Evolutionary conservation across 768 basidiomycete genomes (phyloP), one percentile per base, ranked within the genome.

Genomic region (Mycena albidolilacea): DNA sequence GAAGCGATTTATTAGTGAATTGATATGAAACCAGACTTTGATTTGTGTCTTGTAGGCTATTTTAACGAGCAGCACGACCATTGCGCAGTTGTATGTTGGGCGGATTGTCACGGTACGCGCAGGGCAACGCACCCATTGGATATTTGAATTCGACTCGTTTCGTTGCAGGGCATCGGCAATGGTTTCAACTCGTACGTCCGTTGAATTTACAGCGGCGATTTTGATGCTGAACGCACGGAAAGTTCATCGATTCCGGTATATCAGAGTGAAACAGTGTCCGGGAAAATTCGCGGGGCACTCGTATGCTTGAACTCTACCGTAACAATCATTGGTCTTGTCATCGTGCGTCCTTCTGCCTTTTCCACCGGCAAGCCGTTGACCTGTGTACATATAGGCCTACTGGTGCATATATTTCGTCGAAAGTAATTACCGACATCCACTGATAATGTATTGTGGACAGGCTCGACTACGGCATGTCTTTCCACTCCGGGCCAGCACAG

Each of bases 401-500:
- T 69, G 50, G 68, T 69, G 41, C 44, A 6, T 23, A 43, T 44
- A 12, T 12, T 43, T 2, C 11, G 19, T 50, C 46, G 2, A 48
- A 39, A 21, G 30, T 10, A 38, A 39, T 9, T 17, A 7, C 21
- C 60, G 5, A 35, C 3, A 2, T 43, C 39, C n/a, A 43, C 61
- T 44, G 3, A 61, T 4, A 9, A 61, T 60, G 19, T 60, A 14
- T 21, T 19, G 0, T 54, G 83, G 81, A 81, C 84, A 19, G 84
- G 84, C 73, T 85, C 17, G 83, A 85, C 75, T 85, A 84, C 58
- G 84, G 84, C 8, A 77, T 85, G 74, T 84, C 82, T 41, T 84
- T 81, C 62, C 81, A 83, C 17, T 69, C 77, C 48, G 82, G 76
- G n/a, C 77, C 80, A 12, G 69, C 67, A 10, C 79, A 80, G 70